Conservation (phyloP, 2,329 filamentous ascomycete genomes). For the Corinectria fuckeliana region DNA sequence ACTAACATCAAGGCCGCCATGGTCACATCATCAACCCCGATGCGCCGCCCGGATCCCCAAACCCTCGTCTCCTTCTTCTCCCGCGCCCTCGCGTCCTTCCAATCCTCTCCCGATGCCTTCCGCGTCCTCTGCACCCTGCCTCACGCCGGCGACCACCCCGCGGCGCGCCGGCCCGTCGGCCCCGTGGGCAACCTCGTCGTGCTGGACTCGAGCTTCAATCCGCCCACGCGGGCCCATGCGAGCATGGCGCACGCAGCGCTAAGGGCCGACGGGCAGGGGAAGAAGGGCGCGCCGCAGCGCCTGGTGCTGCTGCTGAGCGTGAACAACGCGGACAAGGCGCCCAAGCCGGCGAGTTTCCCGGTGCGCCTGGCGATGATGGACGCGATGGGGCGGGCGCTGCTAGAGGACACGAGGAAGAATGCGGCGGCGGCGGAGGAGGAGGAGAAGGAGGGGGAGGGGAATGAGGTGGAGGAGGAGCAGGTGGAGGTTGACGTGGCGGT, state of each 20-base stretch:
- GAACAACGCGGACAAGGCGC: conserved; percentile 70
- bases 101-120: conserved; percentile 51
- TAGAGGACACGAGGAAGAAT: conserved; percentile 33
- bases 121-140: conserved; percentile 53
- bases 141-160: conserved; percentile 19
- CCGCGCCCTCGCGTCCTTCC: conserved; percentile 53
- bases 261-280: conserved; percentile 9
- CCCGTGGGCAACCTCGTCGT: conserved; percentile 54
- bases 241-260: conserved; percentile 61
- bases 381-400: conserved; percentile 65
- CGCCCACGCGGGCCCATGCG: conserved; percentile 67
- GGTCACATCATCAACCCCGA: conserved; percentile 13
- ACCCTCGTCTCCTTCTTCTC: conserved; percentile 51
- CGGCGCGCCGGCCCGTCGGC: conserved; percentile 30
- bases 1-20: conserved; percentile 1
- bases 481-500: conserved; percentile 69
- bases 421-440: no score
- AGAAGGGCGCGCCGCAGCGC: conserved; percentile 37
- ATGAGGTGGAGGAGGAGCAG: background rate
- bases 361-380: conserved; percentile 76
- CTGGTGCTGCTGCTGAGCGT: conserved; percentile 66
- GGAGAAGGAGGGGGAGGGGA: no score
- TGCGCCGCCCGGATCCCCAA: conserved; percentile 33
- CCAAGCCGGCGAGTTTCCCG: conserved; percentile 71
- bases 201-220: conserved; percentile 73